Evolutionary conservation across 179 eudicot species (phyloP), one percentile per base, ranked within the genome.

Genomic region (Spergularia azorica): DNA sequence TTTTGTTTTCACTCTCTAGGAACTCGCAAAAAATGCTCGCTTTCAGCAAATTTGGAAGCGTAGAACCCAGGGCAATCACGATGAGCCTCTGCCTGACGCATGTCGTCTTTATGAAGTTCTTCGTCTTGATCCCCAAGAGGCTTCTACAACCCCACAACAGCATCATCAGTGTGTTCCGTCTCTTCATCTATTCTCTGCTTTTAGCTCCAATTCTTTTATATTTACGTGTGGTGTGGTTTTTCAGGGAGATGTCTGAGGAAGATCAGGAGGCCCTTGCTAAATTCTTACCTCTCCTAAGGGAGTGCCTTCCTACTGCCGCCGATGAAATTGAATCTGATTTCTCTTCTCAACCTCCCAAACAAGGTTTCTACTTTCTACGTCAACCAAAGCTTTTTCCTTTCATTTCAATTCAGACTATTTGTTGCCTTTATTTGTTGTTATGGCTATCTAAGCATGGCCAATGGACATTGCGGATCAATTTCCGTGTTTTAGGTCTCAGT

Each of bases 21-120:
- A 80, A 70, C 70, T 86, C 58, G 88, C 96, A 56, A 89, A 87
- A 88, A 85, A 71, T 88, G 98, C 99, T 48, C 99, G 99, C 36
- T 96, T 94, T 89, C 87, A 94, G 84, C 99, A 91, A 87, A 88
- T 96, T 80, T 96, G 99, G 98, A 92, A 89, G 85, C 89, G 86
- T 77, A 85, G 97, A 78, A 89, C 77, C 73, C 84, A 76, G 20
- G 84, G 81, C 58, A 82, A 77, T 20, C 80, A 78, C 73, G 88
- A 85, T 83, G 92, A 85, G 74, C 85, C 79, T 39, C 50, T 93
- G 71, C 84, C 86, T 85, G 91, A 90, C 63, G 87, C 84, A 68
- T 96, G 91, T 69, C 90, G 81, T 57, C 87, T 96, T 59, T 96
- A 91, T 85, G 98, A 96, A 76, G 80, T 96, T 79, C 84, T 89